These are phyloP conservation scores for Colletotrichum chrysophilum DNA, from an alignment of 2,329 filamentous ascomycete species.

Conservation along the genomic window DNA sequence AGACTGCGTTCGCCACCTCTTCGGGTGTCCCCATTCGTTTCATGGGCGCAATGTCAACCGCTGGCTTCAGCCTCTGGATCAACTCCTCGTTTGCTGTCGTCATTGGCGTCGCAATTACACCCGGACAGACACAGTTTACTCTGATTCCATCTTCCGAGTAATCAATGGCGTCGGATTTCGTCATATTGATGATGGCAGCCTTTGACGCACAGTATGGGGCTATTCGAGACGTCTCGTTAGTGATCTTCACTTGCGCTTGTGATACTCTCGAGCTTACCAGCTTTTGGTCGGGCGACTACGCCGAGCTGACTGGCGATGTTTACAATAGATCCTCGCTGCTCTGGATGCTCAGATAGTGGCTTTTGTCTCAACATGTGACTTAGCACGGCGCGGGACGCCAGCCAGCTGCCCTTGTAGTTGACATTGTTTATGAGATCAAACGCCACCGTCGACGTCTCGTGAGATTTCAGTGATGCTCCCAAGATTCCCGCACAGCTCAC, in stretches of 20 bases:
- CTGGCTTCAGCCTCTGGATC: constrained; percentile 41
- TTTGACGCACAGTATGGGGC: constrained; percentile 64
- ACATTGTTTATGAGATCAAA: constrained; percentile 60
- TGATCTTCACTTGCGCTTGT: background rate
- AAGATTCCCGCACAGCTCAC: constrained; percentile 62
- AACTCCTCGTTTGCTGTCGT: constrained; percentile 45
- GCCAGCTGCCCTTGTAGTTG: constrained; percentile 59
- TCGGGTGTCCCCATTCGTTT: constrained; percentile 52
- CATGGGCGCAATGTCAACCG: constrained; percentile 54
- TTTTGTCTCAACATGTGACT: constrained; percentile 51
- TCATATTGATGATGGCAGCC: constrained; percentile 63
- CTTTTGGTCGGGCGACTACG: constrained; percentile 49
- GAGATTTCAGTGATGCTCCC: constrained; percentile 43
- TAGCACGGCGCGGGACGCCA: constrained; percentile 49
- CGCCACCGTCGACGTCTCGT: constrained; percentile 49
- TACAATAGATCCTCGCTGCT: constrained; percentile 52
- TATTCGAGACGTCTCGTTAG: constrained; percentile 24
- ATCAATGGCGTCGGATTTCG: constrained; percentile 60
- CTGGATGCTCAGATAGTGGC: constrained; percentile 41
- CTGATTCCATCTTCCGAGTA: constrained; percentile 49
- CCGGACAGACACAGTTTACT: constrained; percentile 68
- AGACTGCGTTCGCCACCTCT: constrained; percentile 53
- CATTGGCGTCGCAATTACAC: constrained; percentile 62
- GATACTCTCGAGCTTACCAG: constrained; percentile 36
- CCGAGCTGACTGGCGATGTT: constrained; percentile 60